These are phyloP conservation scores for Schwanniomyces pseudopolymorphus DNA, from an alignment of 805 yeast species.

Conservation along the genomic window DNA sequence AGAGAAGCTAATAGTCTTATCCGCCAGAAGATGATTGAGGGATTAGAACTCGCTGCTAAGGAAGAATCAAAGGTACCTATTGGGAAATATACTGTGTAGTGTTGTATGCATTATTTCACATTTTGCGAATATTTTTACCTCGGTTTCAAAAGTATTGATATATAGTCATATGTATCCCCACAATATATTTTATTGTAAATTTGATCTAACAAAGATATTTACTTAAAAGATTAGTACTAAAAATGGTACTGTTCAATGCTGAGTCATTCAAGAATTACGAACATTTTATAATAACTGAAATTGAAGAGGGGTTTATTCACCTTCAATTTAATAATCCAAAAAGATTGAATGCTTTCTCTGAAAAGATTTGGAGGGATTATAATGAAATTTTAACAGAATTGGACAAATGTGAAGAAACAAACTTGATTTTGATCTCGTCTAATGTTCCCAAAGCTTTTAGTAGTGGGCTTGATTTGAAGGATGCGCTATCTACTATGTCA, in stretches of 20 bases:
- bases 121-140: too few relatives aligned
- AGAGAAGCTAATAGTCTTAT: slow-evolving; percentile 57
- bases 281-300: slow-evolving; percentile 38
- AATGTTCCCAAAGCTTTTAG: slow-evolving; percentile 58
- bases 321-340: slow-evolving; percentile 63
- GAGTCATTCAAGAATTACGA: slow-evolving; percentile 22
- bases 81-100: slow-evolving; percentile 50
- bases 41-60: slow-evolving; percentile 48
- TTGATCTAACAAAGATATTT: too few relatives aligned
- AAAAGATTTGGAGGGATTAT: slow-evolving; percentile 58
- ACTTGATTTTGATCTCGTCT: slow-evolving; percentile 54
- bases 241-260: slow-evolving; percentile 11
- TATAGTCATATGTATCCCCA: too few relatives aligned
- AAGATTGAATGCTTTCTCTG: slow-evolving; percentile 57
- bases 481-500: slow-evolving; percentile 14
- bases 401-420: slow-evolving; percentile 44
- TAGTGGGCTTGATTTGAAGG: slow-evolving; percentile 64
- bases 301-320: slow-evolving; percentile 50
- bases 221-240: neutral
- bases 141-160: slow-evolving; percentile 1
- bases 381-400: slow-evolving; percentile 46
- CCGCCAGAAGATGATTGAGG: slow-evolving; percentile 55
- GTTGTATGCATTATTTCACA: too few relatives aligned
- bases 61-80: slow-evolving; percentile 42
- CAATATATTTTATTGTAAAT: too few relatives aligned